Evolutionary conservation across 1,284 basidiomycete species (phyloP).

Genomic region (Malassezia restricta): DNA sequence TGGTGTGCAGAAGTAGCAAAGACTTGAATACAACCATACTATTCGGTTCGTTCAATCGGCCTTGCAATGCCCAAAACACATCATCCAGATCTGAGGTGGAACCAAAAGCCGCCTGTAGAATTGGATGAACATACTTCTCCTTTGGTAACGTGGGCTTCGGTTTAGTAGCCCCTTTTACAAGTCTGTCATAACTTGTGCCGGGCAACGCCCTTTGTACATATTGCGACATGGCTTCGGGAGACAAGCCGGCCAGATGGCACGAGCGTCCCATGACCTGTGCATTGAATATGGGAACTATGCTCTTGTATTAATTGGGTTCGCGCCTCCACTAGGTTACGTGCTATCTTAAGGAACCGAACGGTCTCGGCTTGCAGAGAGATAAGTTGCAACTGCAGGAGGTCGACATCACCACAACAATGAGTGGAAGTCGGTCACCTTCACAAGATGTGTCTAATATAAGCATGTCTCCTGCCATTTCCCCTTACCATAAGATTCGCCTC

Average conservation of each 20-base stretch:
- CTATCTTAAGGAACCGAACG: too few relatives aligned
- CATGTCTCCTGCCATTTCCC: conserved; percentile 1
- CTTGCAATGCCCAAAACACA: conserved; percentile 72
- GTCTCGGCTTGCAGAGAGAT: too few relatives aligned
- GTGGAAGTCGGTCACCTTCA: background rate
- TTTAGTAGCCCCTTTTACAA: conserved; percentile 44
- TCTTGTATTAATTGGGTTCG: background rate
- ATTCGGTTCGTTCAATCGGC: conserved; percentile 77
- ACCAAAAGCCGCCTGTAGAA: conserved; percentile 86
- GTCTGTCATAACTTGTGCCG: conserved; percentile 35
- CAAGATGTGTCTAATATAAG: background rate
- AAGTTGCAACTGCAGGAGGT: too few relatives aligned
- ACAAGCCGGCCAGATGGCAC: background rate
- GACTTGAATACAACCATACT: conserved; percentile 85
- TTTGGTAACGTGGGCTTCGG: conserved; percentile 40
- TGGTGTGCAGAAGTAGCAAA: conserved; percentile 81
- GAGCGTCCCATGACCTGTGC: too few relatives aligned
- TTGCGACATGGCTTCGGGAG: conserved; percentile 12
- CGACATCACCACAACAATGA: background rate
- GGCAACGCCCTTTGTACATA: background rate
- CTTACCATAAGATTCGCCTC: conserved; percentile 3
- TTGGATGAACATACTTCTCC: conserved; percentile 52
- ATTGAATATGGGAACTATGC: background rate
- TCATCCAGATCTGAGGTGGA: conserved; percentile 59
- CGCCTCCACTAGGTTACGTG: background rate